phyloP scores from a whole-genome alignment of 1,284 basidiomycete genomes.

The Puccinia sorghi region DNA sequence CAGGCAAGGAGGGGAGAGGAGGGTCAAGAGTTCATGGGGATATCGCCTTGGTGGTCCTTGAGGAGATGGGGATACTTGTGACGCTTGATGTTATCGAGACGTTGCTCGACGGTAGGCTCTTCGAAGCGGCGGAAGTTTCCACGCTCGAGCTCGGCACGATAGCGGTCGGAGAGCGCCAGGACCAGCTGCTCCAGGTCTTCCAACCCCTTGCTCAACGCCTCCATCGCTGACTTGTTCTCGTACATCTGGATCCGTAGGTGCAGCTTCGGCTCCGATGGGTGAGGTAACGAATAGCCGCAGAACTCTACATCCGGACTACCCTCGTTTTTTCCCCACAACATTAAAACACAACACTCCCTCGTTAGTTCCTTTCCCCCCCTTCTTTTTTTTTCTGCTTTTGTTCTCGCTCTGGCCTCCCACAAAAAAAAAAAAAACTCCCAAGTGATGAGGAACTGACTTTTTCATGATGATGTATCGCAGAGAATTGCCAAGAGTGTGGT shows the following conservation, averaged over 20 bases:
- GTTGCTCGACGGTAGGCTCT: constrained; percentile 32
- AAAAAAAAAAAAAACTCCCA: no score
- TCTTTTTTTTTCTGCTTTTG: neutral
- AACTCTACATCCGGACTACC: constrained; percentile 58
- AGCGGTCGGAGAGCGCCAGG: constrained; percentile 8
- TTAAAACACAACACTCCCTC: neutral
- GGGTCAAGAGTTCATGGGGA: neutral
- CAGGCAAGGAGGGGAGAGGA: neutral
- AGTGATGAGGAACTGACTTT: constrained; percentile 54
- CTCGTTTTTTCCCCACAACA: neutral
- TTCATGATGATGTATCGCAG: constrained; percentile 60
- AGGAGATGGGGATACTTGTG: constrained; percentile 39
- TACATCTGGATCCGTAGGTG: constrained; percentile 59
- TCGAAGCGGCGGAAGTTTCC: constrained; percentile 29
- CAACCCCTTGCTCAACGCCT: constrained; percentile 27
- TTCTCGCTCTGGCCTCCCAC: neutral
- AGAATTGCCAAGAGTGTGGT: constrained; percentile 59
- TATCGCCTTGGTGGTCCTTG: neutral
- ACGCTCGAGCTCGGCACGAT: constrained; percentile 25
- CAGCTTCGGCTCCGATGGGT: constrained; percentile 59
- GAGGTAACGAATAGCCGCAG: constrained; percentile 58
- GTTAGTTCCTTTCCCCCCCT: neutral
- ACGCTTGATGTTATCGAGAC: constrained; percentile 35
- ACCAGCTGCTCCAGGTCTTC: constrained; percentile 36
- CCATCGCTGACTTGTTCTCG: constrained; percentile 52